phyloP scores from a whole-genome alignment of 2,329 filamentous ascomycete genomes.

The Coniochaeta hoffmannii region DNA sequence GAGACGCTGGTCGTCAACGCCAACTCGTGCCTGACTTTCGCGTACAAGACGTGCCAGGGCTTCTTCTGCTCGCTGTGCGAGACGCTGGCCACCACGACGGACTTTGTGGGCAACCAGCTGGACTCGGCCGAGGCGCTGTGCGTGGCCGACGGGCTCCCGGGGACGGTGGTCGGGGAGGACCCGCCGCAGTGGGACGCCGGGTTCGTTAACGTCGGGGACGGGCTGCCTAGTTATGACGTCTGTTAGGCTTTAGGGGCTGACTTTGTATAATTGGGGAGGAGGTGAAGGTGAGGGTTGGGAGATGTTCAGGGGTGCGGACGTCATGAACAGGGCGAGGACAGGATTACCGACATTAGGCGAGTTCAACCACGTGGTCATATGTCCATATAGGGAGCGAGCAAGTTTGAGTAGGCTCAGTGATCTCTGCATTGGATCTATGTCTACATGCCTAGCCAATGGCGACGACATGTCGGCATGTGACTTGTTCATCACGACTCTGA shows the following conservation, averaged over 20 bases:
- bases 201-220: constrained; percentile 19
- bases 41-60: constrained; percentile 25
- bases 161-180: constrained; percentile 25
- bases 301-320: too few relatives aligned
- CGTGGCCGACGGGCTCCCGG: constrained; percentile 21
- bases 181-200: constrained; percentile 28
- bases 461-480: too few relatives aligned
- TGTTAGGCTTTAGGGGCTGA: constrained; percentile 15
- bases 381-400: too few relatives aligned
- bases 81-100: constrained; percentile 22
- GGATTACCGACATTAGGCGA: too few relatives aligned
- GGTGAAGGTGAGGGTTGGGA: not conserved
- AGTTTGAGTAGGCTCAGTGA: too few relatives aligned
- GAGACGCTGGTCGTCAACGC: constrained; percentile 20
- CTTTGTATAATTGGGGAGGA: too few relatives aligned
- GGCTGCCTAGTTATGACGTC: constrained; percentile 24
- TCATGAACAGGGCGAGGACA: too few relatives aligned
- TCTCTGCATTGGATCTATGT: too few relatives aligned
- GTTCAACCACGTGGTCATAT: too few relatives aligned
- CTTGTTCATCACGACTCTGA: too few relatives aligned
- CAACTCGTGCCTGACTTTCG: constrained; percentile 24
- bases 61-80: constrained; percentile 30
- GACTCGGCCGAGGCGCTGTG: constrained; percentile 24
- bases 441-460: too few relatives aligned
- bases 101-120: constrained; percentile 27